Conservation (phyloP, 192 early-diverging fungal genomes). For the Obelidium mucronatum region DNA sequence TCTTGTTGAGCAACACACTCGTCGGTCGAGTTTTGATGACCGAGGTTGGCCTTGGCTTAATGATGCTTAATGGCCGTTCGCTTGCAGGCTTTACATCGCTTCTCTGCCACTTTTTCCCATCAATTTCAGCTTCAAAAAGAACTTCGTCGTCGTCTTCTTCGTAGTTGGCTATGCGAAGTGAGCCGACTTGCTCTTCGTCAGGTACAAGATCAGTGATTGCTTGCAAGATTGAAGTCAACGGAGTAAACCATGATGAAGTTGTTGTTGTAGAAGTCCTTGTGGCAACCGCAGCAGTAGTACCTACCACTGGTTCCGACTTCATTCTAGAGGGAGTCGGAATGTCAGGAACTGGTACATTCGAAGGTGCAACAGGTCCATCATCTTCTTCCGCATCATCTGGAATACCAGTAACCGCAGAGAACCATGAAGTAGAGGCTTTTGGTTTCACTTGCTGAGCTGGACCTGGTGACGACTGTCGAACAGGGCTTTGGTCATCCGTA, state of each 20-base stretch:
- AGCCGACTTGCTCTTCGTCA: constrained; percentile 10
- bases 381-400: neutral
- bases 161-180: neutral
- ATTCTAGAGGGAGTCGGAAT: neutral
- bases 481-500: neutral
- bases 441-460: neutral
- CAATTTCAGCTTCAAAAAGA: constrained; percentile 15
- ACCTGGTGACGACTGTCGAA: neutral
- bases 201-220: constrained; percentile 23
- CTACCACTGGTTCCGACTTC: neutral
- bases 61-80: neutral
- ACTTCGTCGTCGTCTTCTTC: neutral
- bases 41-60: neutral
- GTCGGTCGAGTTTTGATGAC: neutral
- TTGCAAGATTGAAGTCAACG: constrained; percentile 15
- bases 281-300: too few relatives aligned
- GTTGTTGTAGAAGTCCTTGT: too few relatives aligned
- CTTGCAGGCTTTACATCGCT: neutral
- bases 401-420: neutral
- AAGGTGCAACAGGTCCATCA: neutral
- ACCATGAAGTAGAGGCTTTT: neutral
- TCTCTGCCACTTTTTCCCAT: neutral
- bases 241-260: constrained; percentile 20
- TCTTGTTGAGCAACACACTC: neutral
- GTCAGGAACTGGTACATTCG: neutral